Base-by-base conservation (phyloP, 2,329 filamentous ascomycete species). In the Magnaporthiopsis incrustans region DNA sequence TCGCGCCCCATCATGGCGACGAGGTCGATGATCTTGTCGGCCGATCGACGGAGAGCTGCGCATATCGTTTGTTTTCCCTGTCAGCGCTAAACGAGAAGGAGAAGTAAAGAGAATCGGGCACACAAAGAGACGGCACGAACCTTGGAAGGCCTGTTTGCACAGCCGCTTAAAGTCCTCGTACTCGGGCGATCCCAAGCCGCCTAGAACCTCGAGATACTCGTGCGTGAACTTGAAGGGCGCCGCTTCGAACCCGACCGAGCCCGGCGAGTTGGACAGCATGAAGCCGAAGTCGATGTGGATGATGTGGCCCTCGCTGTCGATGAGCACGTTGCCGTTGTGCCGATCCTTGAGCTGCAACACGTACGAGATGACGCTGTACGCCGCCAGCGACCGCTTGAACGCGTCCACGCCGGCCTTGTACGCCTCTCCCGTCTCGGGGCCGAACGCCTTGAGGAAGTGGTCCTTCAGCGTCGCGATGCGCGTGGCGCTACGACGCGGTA, bases 261-360 rank as follows among this genome's bases (percentile, higher is more conserved):
- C 91, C 0, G 91, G 91, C 1, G 90, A 92, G 74, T 95, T 95
- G 60, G 89, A 93, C 44, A 95, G 80, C 89, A 95, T 94, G 74
- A 95, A 95, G 64, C 91, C 91, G 74, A 95, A 95, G 75, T 95
- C 91, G 66, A 95, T 95, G 73, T 95, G 91, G 66, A 95, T 87
- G 64, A 94, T 92, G 72, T 95, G 91, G 12, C 91, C 91, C 73
- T 91, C 88, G 70, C 90, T 92, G 74, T 94, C 91, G 70, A 95
- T 89, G 66, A 95, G 82, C 18, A 95, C 89, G 71, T 95, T 95
- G 64, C 91, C 91, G 72, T 95, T 95, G 74, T 95, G 91, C 15
- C 91, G 83, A 71, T 95, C 91, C 73, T 95, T 95, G 66, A 95
- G 84, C 75, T 95, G 91, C 63, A 95, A 79, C 61, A 95, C 80